Evolutionary conservation across 2,329 filamentous ascomycete species (phyloP), one percentile per base, ranked within the genome.

Genomic region (Trichocomaceae sp.): DNA sequence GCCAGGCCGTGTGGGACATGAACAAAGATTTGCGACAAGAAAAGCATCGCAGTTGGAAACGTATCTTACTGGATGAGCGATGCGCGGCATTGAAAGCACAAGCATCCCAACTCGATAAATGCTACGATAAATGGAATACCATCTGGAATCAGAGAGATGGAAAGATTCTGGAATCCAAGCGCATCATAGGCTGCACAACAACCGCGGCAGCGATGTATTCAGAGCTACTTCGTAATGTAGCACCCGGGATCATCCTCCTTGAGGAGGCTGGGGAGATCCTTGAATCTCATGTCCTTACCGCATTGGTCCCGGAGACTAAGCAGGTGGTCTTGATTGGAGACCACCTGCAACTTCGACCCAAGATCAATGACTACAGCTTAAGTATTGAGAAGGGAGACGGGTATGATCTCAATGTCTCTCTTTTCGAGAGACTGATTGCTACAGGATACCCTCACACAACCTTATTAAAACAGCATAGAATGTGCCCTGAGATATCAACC

Each of bases 201-300:
- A 90, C 83, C 0, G 84, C 75, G 0, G 85, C 85, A 0, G 84
- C 87, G 0, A 88, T 77, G 68, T 79, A 86, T 50, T 69, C 75
- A 0, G 68, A 77, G 0, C 72, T 80, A 1, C 75, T 90, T 8
- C 75, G 75, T 4, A 71, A 75, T 0, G 79, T 79, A 0, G 66
- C 70, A 0, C 83, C 84, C 0, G 81, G 83, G 1, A 73, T 87
- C 2, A 67, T 88, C 1, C 63, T 90, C 0, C 80, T 88, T 0
- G 86, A 90, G 64, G 86, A 90, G 66, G 86, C 85, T 0, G 86
- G 85, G 1, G 86, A 90, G 59, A 86, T 90, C 3, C 72, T 88
- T 0, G 86, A 90, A 64, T 76, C 77, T 1, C 86, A 89, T 59
- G 74, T 86, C 1, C 66, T 89, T 0, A 80, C 85, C 0, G 79